Percentiles rank a stretch among this genome's conserved stretches.
Evolutionary conservation across 1,284 basidiomycete genomes (phyloP).

Genomic region (Lignosus rhinocerotis): DNA sequence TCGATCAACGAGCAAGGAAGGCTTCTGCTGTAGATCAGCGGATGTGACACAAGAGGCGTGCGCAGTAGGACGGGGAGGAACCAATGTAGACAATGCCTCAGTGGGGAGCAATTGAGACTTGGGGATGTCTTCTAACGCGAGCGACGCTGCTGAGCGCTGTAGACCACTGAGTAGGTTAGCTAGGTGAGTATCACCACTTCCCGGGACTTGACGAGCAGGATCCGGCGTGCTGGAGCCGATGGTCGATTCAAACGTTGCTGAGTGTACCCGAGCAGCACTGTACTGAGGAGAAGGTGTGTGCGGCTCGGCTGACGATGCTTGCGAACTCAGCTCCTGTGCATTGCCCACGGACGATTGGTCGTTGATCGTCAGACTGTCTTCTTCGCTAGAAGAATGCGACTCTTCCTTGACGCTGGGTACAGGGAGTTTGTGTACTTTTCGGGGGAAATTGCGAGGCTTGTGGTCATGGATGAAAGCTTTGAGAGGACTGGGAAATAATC

Average conservation of each 20-base stretch:
- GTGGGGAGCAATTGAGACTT: conserved; percentile 1
- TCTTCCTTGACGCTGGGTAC: conserved; percentile 15
- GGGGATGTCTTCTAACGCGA: conserved; percentile 3
- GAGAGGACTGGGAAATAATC: conserved; percentile 47
- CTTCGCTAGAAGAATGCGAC: conserved; percentile 27
- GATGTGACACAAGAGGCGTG: conserved; percentile 3
- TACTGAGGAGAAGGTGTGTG: conserved; percentile 65
- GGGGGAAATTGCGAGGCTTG: conserved; percentile 39
- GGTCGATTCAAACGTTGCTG: conserved; percentile 25
- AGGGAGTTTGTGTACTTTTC: conserved; percentile 28
- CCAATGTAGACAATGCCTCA: conserved; percentile 3
- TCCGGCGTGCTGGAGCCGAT: conserved; percentile 17
- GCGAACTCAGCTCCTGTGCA: conserved; percentile 65
- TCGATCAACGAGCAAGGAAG: neutral
- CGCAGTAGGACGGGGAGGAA: conserved; percentile 4
- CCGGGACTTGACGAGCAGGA: conserved; percentile 10
- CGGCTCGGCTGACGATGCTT: conserved; percentile 60
- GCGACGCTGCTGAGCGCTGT: conserved; percentile 41
- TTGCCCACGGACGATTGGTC: conserved; percentile 25
- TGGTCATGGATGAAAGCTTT: conserved; percentile 55
- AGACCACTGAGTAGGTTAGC: conserved; percentile 65
- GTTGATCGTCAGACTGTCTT: conserved; percentile 19
- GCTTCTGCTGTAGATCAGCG: conserved; percentile 16
- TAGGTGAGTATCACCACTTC: conserved; percentile 63
- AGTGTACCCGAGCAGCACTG: conserved; percentile 39